Evolutionary conservation across 2,329 filamentous ascomycete species (phyloP), one percentile per base, ranked within the genome.

Genomic region (Phialophora tarda): DNA sequence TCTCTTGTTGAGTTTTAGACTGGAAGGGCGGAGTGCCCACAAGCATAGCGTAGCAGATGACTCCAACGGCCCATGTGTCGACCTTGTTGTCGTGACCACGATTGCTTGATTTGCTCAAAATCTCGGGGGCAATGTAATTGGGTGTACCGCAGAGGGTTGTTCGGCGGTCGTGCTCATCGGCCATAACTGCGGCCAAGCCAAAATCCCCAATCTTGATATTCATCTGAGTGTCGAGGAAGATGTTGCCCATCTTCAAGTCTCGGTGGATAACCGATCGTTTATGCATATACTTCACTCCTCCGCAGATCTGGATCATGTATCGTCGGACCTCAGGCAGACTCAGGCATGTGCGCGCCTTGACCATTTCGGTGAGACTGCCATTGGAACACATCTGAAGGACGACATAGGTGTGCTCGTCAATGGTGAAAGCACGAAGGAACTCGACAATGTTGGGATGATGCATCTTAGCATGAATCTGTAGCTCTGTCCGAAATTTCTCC

Each of bases 401-500:
- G 57, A 99, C 91, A 74, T 96, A 99, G 65, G 95, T 98, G 77
- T 89, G 93, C 70, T 87, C 89, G 71, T 92, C 85, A 78, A 93
- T 96, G 12, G 93, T 91, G 77, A 99, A 99, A 38, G 95, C 95
- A 73, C 94, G 89, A 74, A 96, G 88, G 78, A 99, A 99, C 73
- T 94, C 91, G 69, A 99, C 95, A 71, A 99, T 94, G 77, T 97
- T 97, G 61, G 91, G 91, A 76, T 99, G 95, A 65, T 89, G 89
- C 88, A 99, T 94, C 77, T 98, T 99, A 51, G 95, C 97, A 80
- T 99, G 95, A 67, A 99, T 97, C 79, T 98, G 94, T 6, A 99
- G 86, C 78, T 99, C 95, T 1, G 88, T 89, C 63, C 88, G 86
- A 77, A 90, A 90, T 87, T 84, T 84, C 66, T 84, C 82, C 63